A percentile compares a stretch with the other conserved stretches of the same genome.
Evolutionary conservation across 192 early-diverging fungal species (phyloP).

Genomic region (Rhizophagus prolifer): DNA sequence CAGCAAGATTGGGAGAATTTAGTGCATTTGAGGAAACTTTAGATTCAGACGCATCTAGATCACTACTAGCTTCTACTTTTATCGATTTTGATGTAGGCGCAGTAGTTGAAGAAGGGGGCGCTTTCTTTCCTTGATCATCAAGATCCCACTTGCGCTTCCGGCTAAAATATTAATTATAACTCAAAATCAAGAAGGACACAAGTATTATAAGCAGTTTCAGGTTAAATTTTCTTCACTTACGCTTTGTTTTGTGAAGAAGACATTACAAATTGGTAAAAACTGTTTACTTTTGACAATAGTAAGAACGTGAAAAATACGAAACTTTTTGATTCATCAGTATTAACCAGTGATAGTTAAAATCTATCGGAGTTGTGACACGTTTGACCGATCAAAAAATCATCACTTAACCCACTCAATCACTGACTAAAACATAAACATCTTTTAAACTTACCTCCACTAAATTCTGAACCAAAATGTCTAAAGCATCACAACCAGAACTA

Average conservation of each 20-base stretch:
- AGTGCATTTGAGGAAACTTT: not conserved
- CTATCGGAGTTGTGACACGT: not conserved
- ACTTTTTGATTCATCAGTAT: not conserved
- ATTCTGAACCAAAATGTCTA: constrained; percentile 18
- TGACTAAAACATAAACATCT: not conserved
- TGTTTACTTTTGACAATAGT: not conserved
- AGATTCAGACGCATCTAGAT: not conserved
- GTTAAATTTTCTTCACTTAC: not conserved
- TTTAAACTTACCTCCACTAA: not conserved
- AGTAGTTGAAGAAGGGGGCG: constrained; percentile 18
- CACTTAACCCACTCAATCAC: not conserved
- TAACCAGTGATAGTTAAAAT: not conserved
- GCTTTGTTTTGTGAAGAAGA: not conserved
- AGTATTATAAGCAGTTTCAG: not conserved
- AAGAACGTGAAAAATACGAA: not conserved
- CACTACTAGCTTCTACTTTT: constrained; percentile 13
- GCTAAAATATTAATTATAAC: not conserved
- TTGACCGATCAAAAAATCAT: not conserved
- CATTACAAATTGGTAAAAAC: not conserved
- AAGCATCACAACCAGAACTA: constrained; percentile 29
- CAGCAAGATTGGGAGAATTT: constrained; percentile 16
- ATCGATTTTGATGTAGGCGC: constrained; percentile 21
- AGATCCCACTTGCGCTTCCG: constrained; percentile 48
- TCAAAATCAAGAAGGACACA: not conserved
- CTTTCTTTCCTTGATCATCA: constrained; percentile 40